phyloP scores from a whole-genome alignment of 768 basidiomycete species.

The Brasilioporus rufonigricans region DNA sequence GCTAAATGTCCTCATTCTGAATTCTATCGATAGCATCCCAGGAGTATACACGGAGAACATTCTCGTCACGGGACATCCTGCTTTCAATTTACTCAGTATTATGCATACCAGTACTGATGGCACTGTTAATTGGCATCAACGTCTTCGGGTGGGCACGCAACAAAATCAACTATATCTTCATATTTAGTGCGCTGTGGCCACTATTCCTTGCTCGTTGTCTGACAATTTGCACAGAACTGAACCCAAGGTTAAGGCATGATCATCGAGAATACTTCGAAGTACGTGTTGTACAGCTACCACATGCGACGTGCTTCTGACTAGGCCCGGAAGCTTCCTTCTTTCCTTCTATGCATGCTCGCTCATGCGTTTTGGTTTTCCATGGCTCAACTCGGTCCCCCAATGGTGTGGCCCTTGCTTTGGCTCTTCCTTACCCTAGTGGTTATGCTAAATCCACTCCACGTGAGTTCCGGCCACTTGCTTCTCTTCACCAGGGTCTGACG shows the following conservation, averaged over 20 bases:
- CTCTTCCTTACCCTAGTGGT: slow-evolving; percentile 56
- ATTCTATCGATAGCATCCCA: slow-evolving; percentile 47
- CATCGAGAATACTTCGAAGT: slow-evolving; percentile 76
- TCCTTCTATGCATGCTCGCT: slow-evolving; percentile 70
- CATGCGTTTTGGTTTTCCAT: slow-evolving; percentile 89
- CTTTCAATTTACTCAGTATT: slow-evolving; percentile 78
- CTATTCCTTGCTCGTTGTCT: neutral
- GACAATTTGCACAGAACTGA: slow-evolving; percentile 50
- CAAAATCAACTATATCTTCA: slow-evolving; percentile 92
- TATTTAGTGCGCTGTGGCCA: slow-evolving; percentile 58
- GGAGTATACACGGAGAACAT: slow-evolving; percentile 43
- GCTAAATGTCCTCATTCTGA: neutral
- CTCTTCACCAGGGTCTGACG: neutral
- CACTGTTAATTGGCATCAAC: slow-evolving; percentile 80
- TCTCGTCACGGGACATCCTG: slow-evolving; percentile 72
- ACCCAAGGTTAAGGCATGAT: slow-evolving; percentile 70
- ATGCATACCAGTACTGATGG: slow-evolving; percentile 71
- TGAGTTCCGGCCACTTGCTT: slow-evolving; percentile 29
- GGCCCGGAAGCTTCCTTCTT: slow-evolving; percentile 65
- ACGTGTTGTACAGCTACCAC: slow-evolving; percentile 11
- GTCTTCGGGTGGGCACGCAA: slow-evolving; percentile 70
- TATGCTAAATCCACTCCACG: slow-evolving; percentile 74
- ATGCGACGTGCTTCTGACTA: neutral
- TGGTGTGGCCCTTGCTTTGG: slow-evolving; percentile 83
- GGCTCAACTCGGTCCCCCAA: slow-evolving; percentile 62